Conservation (phyloP, 2,329 filamentous ascomycete species). For the Sarocladium brachiariae region DNA sequence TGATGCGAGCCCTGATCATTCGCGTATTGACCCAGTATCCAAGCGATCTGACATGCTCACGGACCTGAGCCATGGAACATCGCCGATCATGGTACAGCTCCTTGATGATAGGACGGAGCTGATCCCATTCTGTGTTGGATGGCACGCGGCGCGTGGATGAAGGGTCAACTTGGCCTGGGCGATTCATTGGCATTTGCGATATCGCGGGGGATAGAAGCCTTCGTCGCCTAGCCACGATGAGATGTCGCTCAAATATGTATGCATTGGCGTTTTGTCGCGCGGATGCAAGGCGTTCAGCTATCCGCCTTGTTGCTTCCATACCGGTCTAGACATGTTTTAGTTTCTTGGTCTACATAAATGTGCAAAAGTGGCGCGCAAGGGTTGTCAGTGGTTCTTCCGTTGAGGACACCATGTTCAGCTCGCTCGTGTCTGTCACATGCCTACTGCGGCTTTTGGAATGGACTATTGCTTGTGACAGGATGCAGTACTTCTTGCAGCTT, state of each 20-base stretch:
- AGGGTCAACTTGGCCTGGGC: not conserved
- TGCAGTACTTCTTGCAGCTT: not conserved
- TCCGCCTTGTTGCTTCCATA: not conserved
- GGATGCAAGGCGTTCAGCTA: not conserved
- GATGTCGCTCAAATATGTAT: not conserved
- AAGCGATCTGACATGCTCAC: not conserved
- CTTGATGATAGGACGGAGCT: constrained; percentile 1
- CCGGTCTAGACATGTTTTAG: too few species aligned
- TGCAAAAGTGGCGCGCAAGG: not conserved
- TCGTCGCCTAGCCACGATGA: not conserved
- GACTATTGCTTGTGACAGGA: not conserved
- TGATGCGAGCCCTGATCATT: constrained; percentile 7
- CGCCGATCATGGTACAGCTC: constrained; percentile 3
- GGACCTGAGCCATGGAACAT: constrained; percentile 6
- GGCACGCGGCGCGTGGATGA: not conserved
- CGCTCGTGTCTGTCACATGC: not conserved
- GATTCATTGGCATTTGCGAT: too few species aligned
- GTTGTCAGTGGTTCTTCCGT: not conserved
- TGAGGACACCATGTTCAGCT: not conserved
- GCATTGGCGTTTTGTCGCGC: not conserved
- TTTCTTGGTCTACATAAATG: too few species aligned
- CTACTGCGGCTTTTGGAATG: too few species aligned
- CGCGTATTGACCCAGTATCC: constrained; percentile 9
- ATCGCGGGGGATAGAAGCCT: not conserved
- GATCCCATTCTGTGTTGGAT: not conserved